These are phyloP conservation scores for Didymellaceae sp. DNA, from an alignment of 2,329 filamentous ascomycete genomes.

Conservation along the genomic window DNA sequence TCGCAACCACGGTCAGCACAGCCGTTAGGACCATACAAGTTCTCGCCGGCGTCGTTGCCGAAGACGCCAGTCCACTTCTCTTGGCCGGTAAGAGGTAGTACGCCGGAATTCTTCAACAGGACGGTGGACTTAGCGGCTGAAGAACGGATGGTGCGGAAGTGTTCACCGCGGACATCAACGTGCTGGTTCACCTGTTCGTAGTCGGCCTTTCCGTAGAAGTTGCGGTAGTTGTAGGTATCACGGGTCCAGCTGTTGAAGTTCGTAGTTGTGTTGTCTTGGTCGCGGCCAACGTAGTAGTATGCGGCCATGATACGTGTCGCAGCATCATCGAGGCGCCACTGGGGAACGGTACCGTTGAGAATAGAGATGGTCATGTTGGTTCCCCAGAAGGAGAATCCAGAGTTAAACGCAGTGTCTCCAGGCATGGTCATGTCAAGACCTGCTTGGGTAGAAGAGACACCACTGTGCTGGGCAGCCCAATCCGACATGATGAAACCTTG, in stretches of 20 bases:
- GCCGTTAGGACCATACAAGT: constrained; percentile 55
- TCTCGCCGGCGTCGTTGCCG: constrained; percentile 57
- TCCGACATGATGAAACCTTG: constrained; percentile 73
- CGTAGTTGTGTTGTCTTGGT: constrained; percentile 60
- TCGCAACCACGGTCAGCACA: constrained; percentile 54
- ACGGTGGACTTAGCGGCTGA: constrained; percentile 82
- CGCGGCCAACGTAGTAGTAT: constrained; percentile 68
- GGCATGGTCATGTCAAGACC: constrained; percentile 86
- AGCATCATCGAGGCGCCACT: constrained; percentile 91
- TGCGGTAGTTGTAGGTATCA: constrained; percentile 74
- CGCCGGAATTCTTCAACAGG: constrained; percentile 71
- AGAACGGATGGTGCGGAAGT: constrained; percentile 75
- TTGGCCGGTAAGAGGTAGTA: constrained; percentile 53
- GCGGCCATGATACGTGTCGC: constrained; percentile 78
- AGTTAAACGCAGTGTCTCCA: constrained; percentile 79
- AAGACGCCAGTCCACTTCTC: constrained; percentile 58
- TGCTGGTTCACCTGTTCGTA: constrained; percentile 76
- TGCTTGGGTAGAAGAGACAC: constrained; percentile 69
- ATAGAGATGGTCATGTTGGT: constrained; percentile 86
- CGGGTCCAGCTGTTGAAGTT: constrained; percentile 91
- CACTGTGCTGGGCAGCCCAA: constrained; percentile 77
- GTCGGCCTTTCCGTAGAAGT: constrained; percentile 67
- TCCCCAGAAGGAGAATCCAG: constrained; percentile 78
- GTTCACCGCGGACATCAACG: constrained; percentile 81
- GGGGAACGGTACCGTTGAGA: constrained; percentile 85